Conservation (phyloP, 2,329 filamentous ascomycete species). For the Colletotrichum phormii region DNA sequence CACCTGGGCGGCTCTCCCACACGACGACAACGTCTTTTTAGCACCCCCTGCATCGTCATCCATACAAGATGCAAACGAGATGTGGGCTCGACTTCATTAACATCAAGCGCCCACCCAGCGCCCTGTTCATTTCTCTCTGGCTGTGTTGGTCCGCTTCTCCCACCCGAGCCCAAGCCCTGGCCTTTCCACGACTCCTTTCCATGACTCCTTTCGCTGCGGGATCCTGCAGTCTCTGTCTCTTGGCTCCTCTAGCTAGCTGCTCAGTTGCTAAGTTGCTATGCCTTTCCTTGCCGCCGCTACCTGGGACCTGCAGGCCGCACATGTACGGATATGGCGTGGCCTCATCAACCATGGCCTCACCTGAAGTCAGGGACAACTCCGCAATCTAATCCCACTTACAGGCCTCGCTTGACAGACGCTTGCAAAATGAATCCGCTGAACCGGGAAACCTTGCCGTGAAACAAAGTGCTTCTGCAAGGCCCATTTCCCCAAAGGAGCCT, state of each 20-base stretch:
- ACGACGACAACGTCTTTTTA: not conserved
- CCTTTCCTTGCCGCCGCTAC: constrained; percentile 23
- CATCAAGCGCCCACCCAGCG: constrained; percentile 18
- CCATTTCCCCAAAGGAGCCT: constrained; percentile 16
- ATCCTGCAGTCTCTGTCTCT: not conserved
- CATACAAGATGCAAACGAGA: constrained; percentile 31
- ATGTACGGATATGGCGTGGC: constrained; percentile 12
- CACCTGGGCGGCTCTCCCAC: not conserved
- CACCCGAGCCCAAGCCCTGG: constrained; percentile 9
- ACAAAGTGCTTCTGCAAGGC: constrained; percentile 12
- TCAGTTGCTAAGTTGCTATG: not conserved
- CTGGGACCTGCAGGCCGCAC: constrained; percentile 8
- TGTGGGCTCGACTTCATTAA: constrained; percentile 31
- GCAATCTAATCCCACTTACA: constrained; percentile 26
- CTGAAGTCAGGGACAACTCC: constrained; percentile 34
- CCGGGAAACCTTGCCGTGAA: constrained; percentile 27
- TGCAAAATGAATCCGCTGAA: not conserved
- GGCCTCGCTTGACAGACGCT: constrained; percentile 1
- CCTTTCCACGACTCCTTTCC: constrained; percentile 2
- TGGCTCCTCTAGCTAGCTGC: not conserved
- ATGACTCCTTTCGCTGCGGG: constrained; percentile 10
- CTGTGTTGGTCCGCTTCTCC: constrained; percentile 14
- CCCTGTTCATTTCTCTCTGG: constrained; percentile 21
- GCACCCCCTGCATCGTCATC: constrained; percentile 26
- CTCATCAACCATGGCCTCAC: constrained; percentile 31